Evolutionary conservation across 768 basidiomycete genomes (phyloP).

Genomic region (Leucogyrophana mollusca): DNA sequence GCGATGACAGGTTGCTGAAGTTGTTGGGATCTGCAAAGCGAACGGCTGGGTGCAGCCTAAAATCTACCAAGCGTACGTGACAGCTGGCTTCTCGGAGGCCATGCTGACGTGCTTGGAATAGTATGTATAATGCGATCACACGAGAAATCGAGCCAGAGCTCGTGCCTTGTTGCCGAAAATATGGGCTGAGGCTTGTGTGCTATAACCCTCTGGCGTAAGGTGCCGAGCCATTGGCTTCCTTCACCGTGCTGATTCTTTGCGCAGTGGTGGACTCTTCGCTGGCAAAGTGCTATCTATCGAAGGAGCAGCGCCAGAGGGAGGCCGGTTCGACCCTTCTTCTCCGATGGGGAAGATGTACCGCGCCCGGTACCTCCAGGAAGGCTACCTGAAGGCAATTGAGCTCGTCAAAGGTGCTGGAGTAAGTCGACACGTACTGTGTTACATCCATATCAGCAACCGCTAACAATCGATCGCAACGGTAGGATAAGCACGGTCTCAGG

Average conservation of each 20-base stretch:
- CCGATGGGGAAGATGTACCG: conserved; percentile 44
- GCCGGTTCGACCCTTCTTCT: conserved; percentile 40
- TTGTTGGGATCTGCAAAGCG: conserved; percentile 53
- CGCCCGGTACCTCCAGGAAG: conserved; percentile 40
- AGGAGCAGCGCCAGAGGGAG: conserved; percentile 31
- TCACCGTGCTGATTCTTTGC: conserved; percentile 9
- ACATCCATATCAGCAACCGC: no score
- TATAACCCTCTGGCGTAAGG: conserved; percentile 55
- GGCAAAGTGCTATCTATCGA: conserved; percentile 43
- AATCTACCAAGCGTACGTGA: conserved; percentile 53
- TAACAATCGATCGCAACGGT: neutral
- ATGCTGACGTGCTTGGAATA: conserved; percentile 7
- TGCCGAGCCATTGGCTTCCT: neutral
- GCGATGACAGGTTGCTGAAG: conserved; percentile 48
- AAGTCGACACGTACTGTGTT: conserved; percentile 10
- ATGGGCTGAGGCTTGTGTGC: conserved; percentile 52
- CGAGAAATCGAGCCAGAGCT: conserved; percentile 49
- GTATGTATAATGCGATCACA: conserved; percentile 50
- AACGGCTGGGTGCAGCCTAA: conserved; percentile 55
- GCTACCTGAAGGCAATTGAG: conserved; percentile 43
- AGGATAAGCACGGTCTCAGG: conserved; percentile 46
- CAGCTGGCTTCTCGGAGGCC: conserved; percentile 9
- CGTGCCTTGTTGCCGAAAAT: conserved; percentile 57
- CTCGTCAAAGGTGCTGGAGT: conserved; percentile 40
- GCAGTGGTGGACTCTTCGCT: conserved; percentile 55